phyloP scores from a whole-genome alignment of 2,329 filamentous ascomycete species.

The Monosporascus sp. region DNA sequence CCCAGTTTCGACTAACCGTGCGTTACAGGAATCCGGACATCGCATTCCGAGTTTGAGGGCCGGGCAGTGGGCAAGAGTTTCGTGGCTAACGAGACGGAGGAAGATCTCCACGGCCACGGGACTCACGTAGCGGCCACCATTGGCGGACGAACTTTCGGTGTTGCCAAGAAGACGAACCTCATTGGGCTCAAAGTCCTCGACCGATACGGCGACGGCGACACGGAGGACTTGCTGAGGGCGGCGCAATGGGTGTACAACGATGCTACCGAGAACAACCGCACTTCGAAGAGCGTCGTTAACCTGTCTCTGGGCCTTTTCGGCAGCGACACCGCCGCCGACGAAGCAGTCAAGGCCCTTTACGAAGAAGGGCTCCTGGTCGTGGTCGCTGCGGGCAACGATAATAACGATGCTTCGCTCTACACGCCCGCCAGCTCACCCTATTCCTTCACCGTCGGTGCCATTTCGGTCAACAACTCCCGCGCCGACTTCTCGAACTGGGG shows the following conservation, averaged over 20 bases:
- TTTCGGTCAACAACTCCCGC: constrained; percentile 23
- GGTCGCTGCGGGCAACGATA: constrained; percentile 35
- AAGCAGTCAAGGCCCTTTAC: constrained; percentile 29
- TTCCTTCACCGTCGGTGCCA: constrained; percentile 34
- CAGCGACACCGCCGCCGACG: constrained; percentile 16
- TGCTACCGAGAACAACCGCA: not conserved
- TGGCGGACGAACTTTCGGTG: not conserved
- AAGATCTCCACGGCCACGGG: not conserved
- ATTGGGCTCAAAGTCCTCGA: not conserved
- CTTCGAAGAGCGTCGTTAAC: not conserved
- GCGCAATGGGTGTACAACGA: not conserved
- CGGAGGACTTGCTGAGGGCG: not conserved
- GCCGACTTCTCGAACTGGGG: constrained; percentile 32
- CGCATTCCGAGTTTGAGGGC: not conserved
- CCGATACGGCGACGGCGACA: not conserved
- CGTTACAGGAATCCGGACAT: not conserved
- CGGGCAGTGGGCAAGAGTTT: not conserved
- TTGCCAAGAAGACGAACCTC: not conserved
- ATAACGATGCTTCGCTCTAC: constrained; percentile 13
- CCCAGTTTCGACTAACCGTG: not conserved
- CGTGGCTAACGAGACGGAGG: not conserved
- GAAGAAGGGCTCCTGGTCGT: constrained; percentile 30
- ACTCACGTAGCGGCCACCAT: not conserved
- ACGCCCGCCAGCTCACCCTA: constrained; percentile 31
- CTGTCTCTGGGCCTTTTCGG: not conserved